phyloP scores from a whole-genome alignment of 345 rosid species.

The Euphorbia pulcherrima region DNA sequence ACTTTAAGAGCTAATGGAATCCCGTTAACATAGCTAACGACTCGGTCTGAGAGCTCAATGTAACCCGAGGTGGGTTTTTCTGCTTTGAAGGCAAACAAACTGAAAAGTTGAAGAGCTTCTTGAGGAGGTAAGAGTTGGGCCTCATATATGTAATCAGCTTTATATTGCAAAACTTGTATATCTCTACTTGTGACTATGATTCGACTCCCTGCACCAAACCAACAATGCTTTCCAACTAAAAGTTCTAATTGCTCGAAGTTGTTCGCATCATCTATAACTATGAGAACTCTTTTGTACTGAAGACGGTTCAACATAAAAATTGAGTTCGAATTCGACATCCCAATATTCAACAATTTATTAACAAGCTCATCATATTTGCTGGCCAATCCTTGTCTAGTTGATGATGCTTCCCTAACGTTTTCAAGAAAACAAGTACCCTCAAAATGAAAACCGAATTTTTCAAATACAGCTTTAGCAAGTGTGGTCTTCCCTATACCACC shows the following conservation, averaged over 20 bases:
- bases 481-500: conserved; percentile 9
- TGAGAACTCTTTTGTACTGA: neutral
- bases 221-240: conserved; percentile 1
- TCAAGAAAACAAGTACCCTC: neutral
- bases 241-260: neutral
- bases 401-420: conserved; percentile 7
- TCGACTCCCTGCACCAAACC: conserved; percentile 9
- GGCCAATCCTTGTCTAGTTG: neutral
- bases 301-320: neutral
- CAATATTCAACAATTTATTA: neutral
- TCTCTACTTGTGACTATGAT: conserved; percentile 12
- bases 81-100: neutral
- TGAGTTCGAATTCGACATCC: neutral
- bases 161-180: neutral
- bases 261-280: conserved; percentile 8
- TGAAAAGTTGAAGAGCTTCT: neutral
- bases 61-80: neutral
- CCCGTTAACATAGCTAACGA: neutral
- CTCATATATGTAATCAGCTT: neutral
- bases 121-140: neutral
- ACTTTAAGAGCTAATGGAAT: neutral
- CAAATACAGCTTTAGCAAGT: neutral
- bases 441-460: neutral
- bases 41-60: neutral
- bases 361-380: neutral